Evolutionary conservation across 1,284 basidiomycete genomes (phyloP).

Genomic region (Vanrija sp.): DNA sequence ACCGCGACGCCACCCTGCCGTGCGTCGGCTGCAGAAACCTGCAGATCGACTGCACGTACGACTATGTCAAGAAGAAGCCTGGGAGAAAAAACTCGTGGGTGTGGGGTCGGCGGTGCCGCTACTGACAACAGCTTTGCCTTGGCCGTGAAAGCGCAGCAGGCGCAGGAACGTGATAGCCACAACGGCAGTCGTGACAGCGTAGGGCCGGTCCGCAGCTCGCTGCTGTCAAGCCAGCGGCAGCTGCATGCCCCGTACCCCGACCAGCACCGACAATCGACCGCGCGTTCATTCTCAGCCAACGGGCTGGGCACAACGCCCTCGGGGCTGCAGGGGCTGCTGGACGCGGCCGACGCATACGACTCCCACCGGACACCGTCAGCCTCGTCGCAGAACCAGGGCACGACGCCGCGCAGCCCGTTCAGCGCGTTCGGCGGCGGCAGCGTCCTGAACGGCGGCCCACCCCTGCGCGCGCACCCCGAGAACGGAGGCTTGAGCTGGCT

Average conservation of each 20-base stretch:
- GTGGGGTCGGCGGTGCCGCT: no score
- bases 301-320: neutral
- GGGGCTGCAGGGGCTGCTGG: no score
- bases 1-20: conserved; percentile 7
- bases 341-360: neutral
- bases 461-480: conserved; percentile 7
- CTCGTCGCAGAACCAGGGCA: neutral
- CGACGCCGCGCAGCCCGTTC: conserved; percentile 12
- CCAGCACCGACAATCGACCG: neutral
- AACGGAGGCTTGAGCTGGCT: conserved; percentile 22
- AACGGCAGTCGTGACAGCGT: no score
- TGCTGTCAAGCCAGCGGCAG: neutral
- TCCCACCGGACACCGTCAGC: neutral
- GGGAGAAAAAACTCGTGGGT: conserved; percentile 45
- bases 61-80: conserved; percentile 45
- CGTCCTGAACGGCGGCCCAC: conserved; percentile 11
- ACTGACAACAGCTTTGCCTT: conserved; percentile 9
- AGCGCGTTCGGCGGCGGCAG: conserved; percentile 12
- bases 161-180: neutral
- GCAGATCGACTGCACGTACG: conserved; percentile 37
- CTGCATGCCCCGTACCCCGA: neutral
- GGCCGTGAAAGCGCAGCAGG: conserved; percentile 9
- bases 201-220: no score
- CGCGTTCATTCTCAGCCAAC: neutral
- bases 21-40: conserved; percentile 44